phyloP scores from a whole-genome alignment of 441 rosid species.

The Viola pubescens region DNA sequence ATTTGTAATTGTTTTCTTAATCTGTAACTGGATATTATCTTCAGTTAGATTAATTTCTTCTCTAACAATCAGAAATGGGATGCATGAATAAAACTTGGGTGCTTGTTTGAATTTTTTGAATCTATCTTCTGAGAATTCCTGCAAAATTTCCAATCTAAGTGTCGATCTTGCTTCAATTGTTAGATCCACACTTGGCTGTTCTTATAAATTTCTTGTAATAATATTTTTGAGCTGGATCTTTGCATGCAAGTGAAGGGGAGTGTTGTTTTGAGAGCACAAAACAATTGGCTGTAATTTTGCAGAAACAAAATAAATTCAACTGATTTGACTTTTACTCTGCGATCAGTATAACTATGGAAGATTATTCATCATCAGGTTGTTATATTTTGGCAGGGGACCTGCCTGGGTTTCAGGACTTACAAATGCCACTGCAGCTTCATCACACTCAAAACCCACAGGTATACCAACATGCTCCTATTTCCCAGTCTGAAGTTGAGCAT shows the following conservation, averaged over 20 bases:
- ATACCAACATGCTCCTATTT: slow-evolving; percentile 9
- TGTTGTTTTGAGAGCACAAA: too few relatives aligned
- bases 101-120: not conserved
- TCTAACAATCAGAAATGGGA: not conserved
- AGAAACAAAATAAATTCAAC: not conserved
- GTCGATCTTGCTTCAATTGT: not conserved
- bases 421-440: slow-evolving; percentile 12
- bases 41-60: not conserved
- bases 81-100: not conserved
- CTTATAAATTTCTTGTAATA: too few relatives aligned
- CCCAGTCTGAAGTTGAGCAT: slow-evolving; percentile 4
- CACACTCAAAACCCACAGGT: slow-evolving; percentile 11
- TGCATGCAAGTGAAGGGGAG: too few relatives aligned
- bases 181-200: not conserved
- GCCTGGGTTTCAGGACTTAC: not conserved
- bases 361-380: slow-evolving; percentile 8
- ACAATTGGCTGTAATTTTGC: not conserved
- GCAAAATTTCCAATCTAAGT: too few relatives aligned
- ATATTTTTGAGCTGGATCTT: too few relatives aligned
- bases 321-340: not conserved
- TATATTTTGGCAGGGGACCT: slow-evolving; percentile 11
- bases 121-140: not conserved
- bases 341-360: slow-evolving; percentile 7
- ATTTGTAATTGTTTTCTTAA: not conserved
- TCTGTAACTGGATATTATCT: not conserved